Percentiles rank a stretch among this genome's conserved stretches.
Evolutionary conservation across 306 rosid genomes (phyloP).

Genomic region (Rosa chinensis): DNA sequence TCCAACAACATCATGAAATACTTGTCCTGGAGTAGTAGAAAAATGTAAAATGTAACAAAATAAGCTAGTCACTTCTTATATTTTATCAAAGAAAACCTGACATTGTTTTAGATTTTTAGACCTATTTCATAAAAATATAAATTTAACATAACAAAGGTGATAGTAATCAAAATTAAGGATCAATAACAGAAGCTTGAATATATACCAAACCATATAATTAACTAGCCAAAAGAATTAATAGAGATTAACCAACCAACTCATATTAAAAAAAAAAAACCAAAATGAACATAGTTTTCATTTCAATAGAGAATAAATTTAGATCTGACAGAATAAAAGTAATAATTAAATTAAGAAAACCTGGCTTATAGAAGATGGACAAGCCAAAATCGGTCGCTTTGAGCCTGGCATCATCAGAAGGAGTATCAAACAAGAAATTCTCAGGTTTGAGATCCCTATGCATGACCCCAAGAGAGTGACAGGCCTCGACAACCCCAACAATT

Average conservation of each 20-base stretch:
- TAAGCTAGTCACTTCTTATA: not conserved
- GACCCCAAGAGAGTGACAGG: constrained; percentile 91
- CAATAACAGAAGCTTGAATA: not conserved
- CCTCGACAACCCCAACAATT: constrained; percentile 80
- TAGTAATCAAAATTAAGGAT: not conserved
- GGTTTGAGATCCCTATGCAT: constrained; percentile 98
- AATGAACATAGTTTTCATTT: not conserved
- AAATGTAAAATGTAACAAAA: constrained; percentile 18
- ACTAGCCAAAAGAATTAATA: too few species aligned
- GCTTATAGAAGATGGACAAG: constrained; percentile 74
- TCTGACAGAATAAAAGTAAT: not conserved
- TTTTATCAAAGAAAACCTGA: not conserved
- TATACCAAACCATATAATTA: too few species aligned
- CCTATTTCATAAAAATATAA: not conserved
- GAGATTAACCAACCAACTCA: not conserved
- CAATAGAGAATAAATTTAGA: not conserved
- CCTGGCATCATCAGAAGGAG: constrained; percentile 62
- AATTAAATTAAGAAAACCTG: constrained; percentile 42
- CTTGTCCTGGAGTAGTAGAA: constrained; percentile 54
- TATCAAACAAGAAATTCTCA: constrained; percentile 86
- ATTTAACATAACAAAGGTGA: not conserved
- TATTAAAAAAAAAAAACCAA: not conserved
- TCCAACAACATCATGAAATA: constrained; percentile 73
- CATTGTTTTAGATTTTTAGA: not conserved
- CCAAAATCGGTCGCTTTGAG: constrained; percentile 91